A percentile compares a stretch with the other conserved stretches of the same genome.
Conservation (phyloP, 345 rosid species). For the Rubroshorea leprosula region DNA sequence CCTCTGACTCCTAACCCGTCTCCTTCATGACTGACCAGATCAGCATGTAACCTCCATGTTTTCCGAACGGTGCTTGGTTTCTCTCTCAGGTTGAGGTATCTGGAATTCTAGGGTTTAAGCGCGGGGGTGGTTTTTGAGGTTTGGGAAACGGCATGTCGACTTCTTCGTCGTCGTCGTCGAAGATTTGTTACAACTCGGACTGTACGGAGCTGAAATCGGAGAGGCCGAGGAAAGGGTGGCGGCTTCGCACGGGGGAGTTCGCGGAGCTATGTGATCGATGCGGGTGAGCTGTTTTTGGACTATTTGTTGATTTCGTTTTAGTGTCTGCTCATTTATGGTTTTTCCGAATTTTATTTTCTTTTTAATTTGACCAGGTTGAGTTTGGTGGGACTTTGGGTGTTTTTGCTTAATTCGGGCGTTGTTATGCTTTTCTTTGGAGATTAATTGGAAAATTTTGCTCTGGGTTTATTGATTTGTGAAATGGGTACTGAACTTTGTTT, state of each 20-base stretch:
- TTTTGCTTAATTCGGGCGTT: slow-evolving; percentile 1
- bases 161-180: slow-evolving; percentile 32
- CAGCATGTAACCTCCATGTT: slow-evolving; percentile 12
- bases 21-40: slow-evolving; percentile 25
- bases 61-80: slow-evolving; percentile 1
- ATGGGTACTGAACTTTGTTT: neutral
- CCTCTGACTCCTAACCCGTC: slow-evolving; percentile 4
- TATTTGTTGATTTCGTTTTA: slow-evolving; percentile 10
- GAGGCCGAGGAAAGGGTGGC: slow-evolving; percentile 71
- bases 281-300: slow-evolving; percentile 51
- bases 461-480: neutral
- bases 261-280: slow-evolving; percentile 97
- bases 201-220: slow-evolving; percentile 59
- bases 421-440: neutral
- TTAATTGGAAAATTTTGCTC: slow-evolving; percentile 10
- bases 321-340: neutral
- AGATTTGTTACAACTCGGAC: slow-evolving; percentile 69
- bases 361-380: slow-evolving; percentile 12
- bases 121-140: slow-evolving; percentile 1
- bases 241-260: slow-evolving; percentile 67
- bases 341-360: neutral
- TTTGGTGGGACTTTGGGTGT: slow-evolving; percentile 9
- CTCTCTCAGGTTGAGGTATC: neutral
- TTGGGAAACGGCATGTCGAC: slow-evolving; percentile 25
- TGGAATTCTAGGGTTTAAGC: slow-evolving; percentile 13